A percentile compares a stretch with the other conserved stretches of the same genome.
Conservation (phyloP, 2,329 filamentous ascomycete genomes). For the Scleromitrula shiraiana region DNA sequence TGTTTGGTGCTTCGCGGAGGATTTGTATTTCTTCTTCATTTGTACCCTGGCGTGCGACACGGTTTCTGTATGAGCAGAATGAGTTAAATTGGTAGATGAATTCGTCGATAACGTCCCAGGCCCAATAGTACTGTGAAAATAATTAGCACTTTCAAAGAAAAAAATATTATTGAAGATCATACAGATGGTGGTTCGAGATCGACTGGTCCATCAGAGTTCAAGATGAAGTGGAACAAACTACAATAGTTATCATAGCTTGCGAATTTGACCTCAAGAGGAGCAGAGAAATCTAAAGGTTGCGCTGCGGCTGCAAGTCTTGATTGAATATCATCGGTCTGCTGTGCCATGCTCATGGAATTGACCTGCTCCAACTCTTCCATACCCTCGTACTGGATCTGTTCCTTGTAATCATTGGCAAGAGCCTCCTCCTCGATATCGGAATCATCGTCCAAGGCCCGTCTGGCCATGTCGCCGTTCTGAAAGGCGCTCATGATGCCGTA, state of each 20-base stretch:
- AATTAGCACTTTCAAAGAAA: slow-evolving; percentile 17
- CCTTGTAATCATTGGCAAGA: slow-evolving; percentile 89
- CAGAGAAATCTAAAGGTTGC: slow-evolving; percentile 92
- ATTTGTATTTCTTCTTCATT: slow-evolving; percentile 90
- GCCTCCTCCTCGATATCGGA: slow-evolving; percentile 95
- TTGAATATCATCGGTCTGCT: slow-evolving; percentile 85
- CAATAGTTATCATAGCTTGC: slow-evolving; percentile 99
- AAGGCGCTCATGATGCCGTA: slow-evolving; percentile 47
- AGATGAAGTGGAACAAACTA: slow-evolving; percentile 97
- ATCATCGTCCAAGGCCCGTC: slow-evolving; percentile 63
- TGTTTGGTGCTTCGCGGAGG: slow-evolving; percentile 94
- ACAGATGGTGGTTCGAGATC: slow-evolving; percentile 95
- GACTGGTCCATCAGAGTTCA: slow-evolving; percentile 98
- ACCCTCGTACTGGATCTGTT: slow-evolving; percentile 91
- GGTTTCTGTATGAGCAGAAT: slow-evolving; percentile 94
- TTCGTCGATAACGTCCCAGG: slow-evolving; percentile 99
- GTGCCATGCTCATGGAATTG: slow-evolving; percentile 59
- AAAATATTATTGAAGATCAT: slow-evolving; percentile 45
- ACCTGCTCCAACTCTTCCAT: slow-evolving; percentile 74
- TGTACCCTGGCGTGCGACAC: slow-evolving; percentile 71
- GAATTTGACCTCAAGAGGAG: slow-evolving; percentile 93
- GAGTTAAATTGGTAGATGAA: slow-evolving; percentile 99
- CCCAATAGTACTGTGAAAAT: slow-evolving; percentile 81
- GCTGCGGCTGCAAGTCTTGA: slow-evolving; percentile 84
- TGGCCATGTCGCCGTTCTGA: slow-evolving; percentile 52